Percentiles rank a stretch among this genome's conserved stretches.
These are phyloP conservation scores for Gomphus sp. DNA, from an alignment of 1,284 basidiomycete genomes.

Conservation along the genomic window DNA sequence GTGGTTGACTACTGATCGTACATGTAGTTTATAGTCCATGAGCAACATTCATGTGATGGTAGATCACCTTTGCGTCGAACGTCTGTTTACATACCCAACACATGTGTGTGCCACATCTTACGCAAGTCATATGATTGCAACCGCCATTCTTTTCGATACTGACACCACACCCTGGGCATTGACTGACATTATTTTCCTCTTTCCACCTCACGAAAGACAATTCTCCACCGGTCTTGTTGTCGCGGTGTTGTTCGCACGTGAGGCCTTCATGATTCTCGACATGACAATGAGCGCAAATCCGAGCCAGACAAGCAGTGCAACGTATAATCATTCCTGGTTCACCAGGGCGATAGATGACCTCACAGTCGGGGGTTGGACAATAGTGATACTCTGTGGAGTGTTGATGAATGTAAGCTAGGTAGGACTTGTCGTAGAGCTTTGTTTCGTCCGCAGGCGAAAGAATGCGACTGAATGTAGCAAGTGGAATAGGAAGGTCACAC, in stretches of 20 bases:
- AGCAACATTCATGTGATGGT: constrained; percentile 18
- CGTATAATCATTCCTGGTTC: constrained; percentile 18
- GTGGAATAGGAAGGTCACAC: constrained; percentile 28
- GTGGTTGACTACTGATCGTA: too few species aligned
- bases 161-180: constrained; percentile 25
- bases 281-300: constrained; percentile 22
- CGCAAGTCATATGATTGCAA: constrained; percentile 26
- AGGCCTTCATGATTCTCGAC: constrained; percentile 24
- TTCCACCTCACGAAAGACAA: constrained; percentile 21
- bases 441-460: constrained; percentile 29
- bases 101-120: constrained; percentile 22
- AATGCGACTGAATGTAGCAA: constrained; percentile 28
- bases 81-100: constrained; percentile 24
- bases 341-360: constrained; percentile 19
- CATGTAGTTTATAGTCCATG: constrained; percentile 11
- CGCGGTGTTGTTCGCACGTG: constrained; percentile 20
- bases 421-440: constrained; percentile 27
- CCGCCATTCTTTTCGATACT: constrained; percentile 26
- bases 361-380: constrained; percentile 30
- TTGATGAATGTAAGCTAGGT: constrained; percentile 31
- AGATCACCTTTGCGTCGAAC: constrained; percentile 13
- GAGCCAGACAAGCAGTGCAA: constrained; percentile 19
- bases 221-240: constrained; percentile 15
- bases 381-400: constrained; percentile 33
- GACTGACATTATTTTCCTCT: constrained; percentile 22